phyloP scores from a whole-genome alignment of 352 stramenopile genomes.

The Phytophthora citrophthora region DNA sequence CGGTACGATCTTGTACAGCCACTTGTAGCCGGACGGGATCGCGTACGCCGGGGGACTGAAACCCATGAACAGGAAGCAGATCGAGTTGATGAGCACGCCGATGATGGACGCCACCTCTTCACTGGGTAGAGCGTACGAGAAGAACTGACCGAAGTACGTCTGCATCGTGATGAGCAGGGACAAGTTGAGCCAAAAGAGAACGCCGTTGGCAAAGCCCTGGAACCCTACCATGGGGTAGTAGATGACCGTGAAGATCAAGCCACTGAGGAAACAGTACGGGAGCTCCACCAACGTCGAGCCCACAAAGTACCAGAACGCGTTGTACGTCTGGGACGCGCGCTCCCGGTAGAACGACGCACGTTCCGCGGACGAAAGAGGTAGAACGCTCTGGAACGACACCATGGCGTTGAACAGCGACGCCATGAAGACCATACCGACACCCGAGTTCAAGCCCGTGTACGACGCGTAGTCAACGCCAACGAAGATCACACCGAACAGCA shows the following conservation, averaged over 20 bases:
- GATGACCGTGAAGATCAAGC: slow-evolving; percentile 64
- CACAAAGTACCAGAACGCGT: slow-evolving; percentile 59
- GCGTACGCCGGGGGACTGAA: slow-evolving; percentile 26
- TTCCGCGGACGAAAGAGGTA: slow-evolving; percentile 80
- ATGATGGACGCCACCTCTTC: slow-evolving; percentile 49
- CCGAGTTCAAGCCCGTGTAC: slow-evolving; percentile 38
- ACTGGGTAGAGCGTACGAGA: slow-evolving; percentile 43
- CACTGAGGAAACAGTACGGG: slow-evolving; percentile 30
- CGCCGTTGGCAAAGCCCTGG: slow-evolving; percentile 54
- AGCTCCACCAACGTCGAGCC: slow-evolving; percentile 41
- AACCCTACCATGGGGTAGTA: slow-evolving; percentile 89
- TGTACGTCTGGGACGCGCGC: slow-evolving; percentile 51
- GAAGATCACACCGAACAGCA: slow-evolving; percentile 79
- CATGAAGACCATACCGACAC: slow-evolving; percentile 81
- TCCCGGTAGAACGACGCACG: slow-evolving; percentile 82
- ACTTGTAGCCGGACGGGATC: slow-evolving; percentile 21
- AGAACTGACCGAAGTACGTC: slow-evolving; percentile 28
- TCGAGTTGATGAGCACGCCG: slow-evolving; percentile 44
- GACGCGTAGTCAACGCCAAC: slow-evolving; percentile 38
- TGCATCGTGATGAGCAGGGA: slow-evolving; percentile 65
- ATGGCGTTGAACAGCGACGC: slow-evolving; percentile 68
- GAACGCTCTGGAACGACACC: slow-evolving; percentile 63
- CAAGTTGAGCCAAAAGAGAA: slow-evolving; percentile 52
- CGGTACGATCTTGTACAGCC: slow-evolving; percentile 16
- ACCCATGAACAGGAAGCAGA: slow-evolving; percentile 55